Conservation (phyloP, 768 basidiomycete genomes). For the Amanita subjunquillea region DNA sequence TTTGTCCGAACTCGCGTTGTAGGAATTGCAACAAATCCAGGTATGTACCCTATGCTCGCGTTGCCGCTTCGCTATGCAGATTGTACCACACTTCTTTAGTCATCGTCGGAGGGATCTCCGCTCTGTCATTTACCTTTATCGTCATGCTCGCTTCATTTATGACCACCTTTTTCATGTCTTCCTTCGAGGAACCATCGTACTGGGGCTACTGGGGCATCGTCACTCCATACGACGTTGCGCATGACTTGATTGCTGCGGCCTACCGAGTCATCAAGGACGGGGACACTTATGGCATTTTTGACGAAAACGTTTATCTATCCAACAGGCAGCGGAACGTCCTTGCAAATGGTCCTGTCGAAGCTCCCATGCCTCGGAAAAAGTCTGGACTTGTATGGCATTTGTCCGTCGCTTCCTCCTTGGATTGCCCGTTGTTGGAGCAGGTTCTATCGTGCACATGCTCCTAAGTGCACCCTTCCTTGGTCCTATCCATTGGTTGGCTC, state of each 20-base stretch:
- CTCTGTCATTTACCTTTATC: slow-evolving; percentile 50
- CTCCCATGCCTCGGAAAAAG: slow-evolving; percentile 14
- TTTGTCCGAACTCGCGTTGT: slow-evolving; percentile 62
- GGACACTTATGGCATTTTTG: slow-evolving; percentile 30
- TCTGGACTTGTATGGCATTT: slow-evolving; percentile 45
- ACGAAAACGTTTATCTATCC: slow-evolving; percentile 18
- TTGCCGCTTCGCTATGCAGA: background rate
- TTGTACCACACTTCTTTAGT: slow-evolving; percentile 29
- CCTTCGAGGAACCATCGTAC: slow-evolving; percentile 44
- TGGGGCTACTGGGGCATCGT: slow-evolving; percentile 32
- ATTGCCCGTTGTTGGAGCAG: slow-evolving; percentile 68
- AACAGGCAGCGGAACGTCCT: slow-evolving; percentile 7
- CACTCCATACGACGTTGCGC: slow-evolving; percentile 46
- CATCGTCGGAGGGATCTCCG: slow-evolving; percentile 50
- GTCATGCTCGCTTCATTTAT: slow-evolving; percentile 63
- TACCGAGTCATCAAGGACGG: slow-evolving; percentile 53
- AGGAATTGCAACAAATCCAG: slow-evolving; percentile 71
- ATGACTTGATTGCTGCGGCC: slow-evolving; percentile 52
- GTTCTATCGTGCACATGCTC: slow-evolving; percentile 66
- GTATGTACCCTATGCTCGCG: slow-evolving; percentile 23
- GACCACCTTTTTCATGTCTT: slow-evolving; percentile 54
- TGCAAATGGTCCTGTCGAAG: slow-evolving; percentile 7
- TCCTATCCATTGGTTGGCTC: slow-evolving; percentile 62
- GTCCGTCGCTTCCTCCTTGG: slow-evolving; percentile 68
- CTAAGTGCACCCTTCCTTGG: slow-evolving; percentile 51